Base-by-base conservation (phyloP, 2,329 filamentous ascomycete genomes). In the Cladosporium sp. region DNA sequence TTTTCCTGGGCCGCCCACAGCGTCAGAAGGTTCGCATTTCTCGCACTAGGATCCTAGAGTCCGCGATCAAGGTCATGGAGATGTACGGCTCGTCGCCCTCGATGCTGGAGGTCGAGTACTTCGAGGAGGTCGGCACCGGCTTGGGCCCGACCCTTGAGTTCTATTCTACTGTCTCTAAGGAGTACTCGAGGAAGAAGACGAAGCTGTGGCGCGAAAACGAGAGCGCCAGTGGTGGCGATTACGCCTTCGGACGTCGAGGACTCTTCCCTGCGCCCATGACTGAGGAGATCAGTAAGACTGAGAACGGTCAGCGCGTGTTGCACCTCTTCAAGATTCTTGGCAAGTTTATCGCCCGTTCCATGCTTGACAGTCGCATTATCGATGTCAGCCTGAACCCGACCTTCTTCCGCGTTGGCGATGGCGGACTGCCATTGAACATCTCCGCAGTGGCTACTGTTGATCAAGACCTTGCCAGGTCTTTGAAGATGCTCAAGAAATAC, bases 1-100 rank as follows among this genome's bases (percentile, higher is more conserved):
- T 93, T 1, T 97, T 96, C 84, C 82, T 98, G 2, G 95, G 95
- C 16, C 87, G 94, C 49, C 85, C 97, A 1, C 95, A 98, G 76
- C 89, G 95, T 65, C 95, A 99, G 75, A 99, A 99, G 78, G 94
- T 99, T n/a, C 90, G 95, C 53, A 98, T 99, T 67, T 97, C 94
- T 5, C 88, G 95, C 51, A 88, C 88, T n/a, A 93, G 96, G 73
- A 97, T 99, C 54, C 84, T 99, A 8, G 95, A 99, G 76, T 98
- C 95, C 16, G 95, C 95, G 0, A 84, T 98, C 77, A 99, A 99
- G 79, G 95, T 99, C 32, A 98, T 99, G 94, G 94, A 99, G 72
- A 86, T 98, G 2, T 99, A 99, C 73, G 95, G 95, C 0, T 92
- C 92, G n/a, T 96, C 94, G 0, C 92, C 96, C 66, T 98, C 94